These are phyloP conservation scores for Neonectria coccinea DNA, from an alignment of 2,329 filamentous ascomycete species.

Conservation along the genomic window DNA sequence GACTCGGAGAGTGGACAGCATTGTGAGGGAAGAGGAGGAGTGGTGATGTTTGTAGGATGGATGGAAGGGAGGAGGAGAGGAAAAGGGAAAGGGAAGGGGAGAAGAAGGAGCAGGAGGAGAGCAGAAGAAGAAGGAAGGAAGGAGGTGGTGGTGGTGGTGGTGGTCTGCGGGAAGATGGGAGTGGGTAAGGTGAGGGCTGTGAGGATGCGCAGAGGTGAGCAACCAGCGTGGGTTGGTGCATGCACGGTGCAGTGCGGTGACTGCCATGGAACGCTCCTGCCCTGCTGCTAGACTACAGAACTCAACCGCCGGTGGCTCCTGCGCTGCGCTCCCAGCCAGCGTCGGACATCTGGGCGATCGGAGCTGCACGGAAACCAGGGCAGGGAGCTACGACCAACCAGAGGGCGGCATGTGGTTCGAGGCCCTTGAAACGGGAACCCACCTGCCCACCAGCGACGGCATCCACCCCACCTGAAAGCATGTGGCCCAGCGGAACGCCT, in stretches of 20 bases:
- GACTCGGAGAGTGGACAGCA: conserved; percentile 68
- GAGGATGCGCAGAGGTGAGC: conserved; percentile 43
- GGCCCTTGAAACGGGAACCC: conserved; percentile 27
- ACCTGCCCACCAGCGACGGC: conserved; percentile 8
- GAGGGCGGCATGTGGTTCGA: conserved; percentile 23
- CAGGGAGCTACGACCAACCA: conserved; percentile 37
- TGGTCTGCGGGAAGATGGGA: conserved; percentile 24
- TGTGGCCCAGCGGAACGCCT: conserved; percentile 22
- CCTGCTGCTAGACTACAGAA: no score
- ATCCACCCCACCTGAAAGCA: conserved; percentile 17
- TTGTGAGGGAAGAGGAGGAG: conserved; percentile 51
- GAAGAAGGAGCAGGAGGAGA: conserved; percentile 12
- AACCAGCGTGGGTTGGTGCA: conserved; percentile 31
- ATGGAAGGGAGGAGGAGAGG: conserved; percentile 20
- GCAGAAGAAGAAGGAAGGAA: conserved; percentile 26
- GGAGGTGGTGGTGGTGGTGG: conserved; percentile 18
- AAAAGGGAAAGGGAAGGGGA: conserved; percentile 24
- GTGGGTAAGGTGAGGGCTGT: conserved; percentile 36
- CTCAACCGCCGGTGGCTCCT: conserved; percentile 10
- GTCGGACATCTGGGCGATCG: conserved; percentile 41
- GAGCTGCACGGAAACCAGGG: conserved; percentile 40
- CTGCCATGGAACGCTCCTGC: neutral
- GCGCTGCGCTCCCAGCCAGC: conserved; percentile 12
- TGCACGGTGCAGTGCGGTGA: neutral
- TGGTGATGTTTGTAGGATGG: conserved; percentile 27